A percentile compares a stretch with the other conserved stretches of the same genome.
Evolutionary conservation across 257 asterid species (phyloP).

Genomic region (Ajuga chamaepitys): DNA sequence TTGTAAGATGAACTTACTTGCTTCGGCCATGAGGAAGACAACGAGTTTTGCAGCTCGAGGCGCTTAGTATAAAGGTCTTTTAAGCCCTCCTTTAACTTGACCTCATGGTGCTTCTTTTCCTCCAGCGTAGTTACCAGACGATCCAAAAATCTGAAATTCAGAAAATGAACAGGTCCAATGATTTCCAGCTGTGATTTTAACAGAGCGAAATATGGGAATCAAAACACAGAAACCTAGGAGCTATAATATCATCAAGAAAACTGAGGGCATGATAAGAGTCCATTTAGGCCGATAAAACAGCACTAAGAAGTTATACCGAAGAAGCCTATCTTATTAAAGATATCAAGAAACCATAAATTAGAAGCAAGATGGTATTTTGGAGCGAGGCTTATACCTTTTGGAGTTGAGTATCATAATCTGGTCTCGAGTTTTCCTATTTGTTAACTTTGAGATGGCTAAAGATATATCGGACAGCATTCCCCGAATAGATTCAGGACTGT

Average conservation of each 20-base stretch:
- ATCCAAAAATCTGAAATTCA: constrained; percentile 73
- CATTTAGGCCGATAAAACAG: neutral
- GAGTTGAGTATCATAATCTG: constrained; percentile 93
- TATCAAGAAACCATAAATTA: too few species aligned
- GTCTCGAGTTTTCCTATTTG: constrained; percentile 87
- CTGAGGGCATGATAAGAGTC: neutral
- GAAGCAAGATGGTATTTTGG: neutral
- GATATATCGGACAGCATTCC: constrained; percentile 64
- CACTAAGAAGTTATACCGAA: neutral
- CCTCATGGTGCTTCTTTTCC: constrained; percentile 87
- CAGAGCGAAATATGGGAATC: neutral
- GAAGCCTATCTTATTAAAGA: too few species aligned
- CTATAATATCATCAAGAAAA: neutral
- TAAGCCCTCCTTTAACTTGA: constrained; percentile 72
- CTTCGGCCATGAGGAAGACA: constrained; percentile 95
- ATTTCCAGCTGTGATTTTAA: neutral
- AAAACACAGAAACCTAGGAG: neutral
- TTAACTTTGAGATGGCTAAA: constrained; percentile 59
- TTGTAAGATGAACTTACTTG: constrained; percentile 52
- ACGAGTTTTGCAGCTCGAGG: constrained; percentile 86
- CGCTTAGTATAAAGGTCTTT: constrained; percentile 69
- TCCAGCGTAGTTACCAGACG: constrained; percentile 78
- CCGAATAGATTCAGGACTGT: constrained; percentile 58
- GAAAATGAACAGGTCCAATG: constrained; percentile 5
- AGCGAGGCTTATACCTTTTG: constrained; percentile 46